Conservation (phyloP, 306 rosid genomes). For the Senna siamea region DNA sequence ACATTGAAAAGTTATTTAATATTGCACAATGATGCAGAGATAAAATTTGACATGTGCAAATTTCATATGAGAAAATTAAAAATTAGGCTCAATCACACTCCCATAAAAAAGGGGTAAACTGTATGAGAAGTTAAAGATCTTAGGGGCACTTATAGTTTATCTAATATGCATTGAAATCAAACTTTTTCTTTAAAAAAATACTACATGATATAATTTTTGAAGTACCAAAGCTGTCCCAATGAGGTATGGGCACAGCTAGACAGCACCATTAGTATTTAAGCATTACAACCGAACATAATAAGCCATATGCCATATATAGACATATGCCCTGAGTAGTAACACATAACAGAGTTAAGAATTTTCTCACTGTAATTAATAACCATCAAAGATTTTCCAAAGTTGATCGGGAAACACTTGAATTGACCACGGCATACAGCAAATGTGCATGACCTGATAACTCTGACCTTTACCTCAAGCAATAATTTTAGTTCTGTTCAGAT, state of each 20-base stretch:
- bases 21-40: conserved; percentile 19
- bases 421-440: conserved; percentile 21
- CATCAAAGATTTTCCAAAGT: conserved; percentile 1
- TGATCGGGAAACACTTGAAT: conserved; percentile 18
- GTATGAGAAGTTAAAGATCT: not conserved
- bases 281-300: conserved; percentile 20
- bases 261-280: conserved; percentile 9
- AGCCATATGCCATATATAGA: conserved; percentile 10
- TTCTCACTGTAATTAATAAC: conserved; percentile 12
- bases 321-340: not conserved
- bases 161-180: no score
- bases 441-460: conserved; percentile 18
- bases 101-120: not conserved
- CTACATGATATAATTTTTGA: no score
- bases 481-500: conserved; percentile 22
- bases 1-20: conserved; percentile 25
- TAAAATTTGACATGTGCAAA: conserved; percentile 23
- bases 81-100: conserved; percentile 1
- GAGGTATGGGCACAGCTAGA: not conserved
- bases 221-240: no score
- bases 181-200: no score
- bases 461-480: not conserved
- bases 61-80: conserved; percentile 29
- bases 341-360: conserved; percentile 1
- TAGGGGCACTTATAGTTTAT: no score